Conservation (phyloP, 371 early-diverging fungal species). For the Conidiobolus incongruus region DNA sequence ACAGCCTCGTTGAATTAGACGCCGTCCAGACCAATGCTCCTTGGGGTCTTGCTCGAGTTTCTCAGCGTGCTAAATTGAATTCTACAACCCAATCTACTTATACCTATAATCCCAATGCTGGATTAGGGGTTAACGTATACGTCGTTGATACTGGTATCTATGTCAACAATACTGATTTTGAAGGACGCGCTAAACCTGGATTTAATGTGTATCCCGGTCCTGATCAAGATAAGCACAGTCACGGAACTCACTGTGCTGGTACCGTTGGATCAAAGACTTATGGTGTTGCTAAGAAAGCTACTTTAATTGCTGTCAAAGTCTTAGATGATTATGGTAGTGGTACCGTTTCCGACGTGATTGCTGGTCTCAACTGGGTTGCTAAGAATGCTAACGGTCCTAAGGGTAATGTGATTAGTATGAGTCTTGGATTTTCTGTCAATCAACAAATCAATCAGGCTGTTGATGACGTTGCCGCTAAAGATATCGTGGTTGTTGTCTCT, state of each 20-base stretch:
- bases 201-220: constrained; percentile 44
- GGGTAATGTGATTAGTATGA: constrained; percentile 25
- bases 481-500: constrained; percentile 42
- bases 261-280: constrained; percentile 42
- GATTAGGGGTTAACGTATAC: constrained; percentile 35
- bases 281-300: constrained; percentile 79
- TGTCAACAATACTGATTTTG: constrained; percentile 49
- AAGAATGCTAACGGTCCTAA: constrained; percentile 12
- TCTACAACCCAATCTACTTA: constrained; percentile 7
- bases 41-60: constrained; percentile 32
- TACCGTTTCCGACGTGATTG: constrained; percentile 34
- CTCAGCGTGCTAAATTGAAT: constrained; percentile 10
- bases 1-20: background rate
- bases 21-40: background rate
- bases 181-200: constrained; percentile 59
- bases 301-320: constrained; percentile 66
- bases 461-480: constrained; percentile 16
- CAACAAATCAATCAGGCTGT: constrained; percentile 14
- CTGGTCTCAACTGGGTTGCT: constrained; percentile 44
- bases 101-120: constrained; percentile 19
- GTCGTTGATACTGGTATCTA: constrained; percentile 55
- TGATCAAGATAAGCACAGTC: constrained; percentile 13
- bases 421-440: constrained; percentile 16
- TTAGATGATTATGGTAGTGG: constrained; percentile 42
- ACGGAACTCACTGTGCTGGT: constrained; percentile 62